phyloP scores from a whole-genome alignment of 768 basidiomycete genomes.

The Tulasnella sp. region DNA sequence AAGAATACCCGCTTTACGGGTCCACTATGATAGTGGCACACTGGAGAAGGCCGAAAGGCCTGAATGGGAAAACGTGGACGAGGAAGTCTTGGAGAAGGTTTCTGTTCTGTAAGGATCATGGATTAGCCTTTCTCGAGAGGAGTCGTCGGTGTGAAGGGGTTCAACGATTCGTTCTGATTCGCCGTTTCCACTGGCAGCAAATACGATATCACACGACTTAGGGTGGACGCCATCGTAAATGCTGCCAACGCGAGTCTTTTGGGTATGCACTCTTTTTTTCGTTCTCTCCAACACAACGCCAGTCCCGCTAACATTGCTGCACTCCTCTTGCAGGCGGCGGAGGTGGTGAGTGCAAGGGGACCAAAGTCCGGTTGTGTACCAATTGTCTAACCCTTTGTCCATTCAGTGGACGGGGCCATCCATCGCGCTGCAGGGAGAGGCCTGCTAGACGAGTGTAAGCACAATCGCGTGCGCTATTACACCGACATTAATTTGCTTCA shows the following conservation, averaged over 20 bases:
- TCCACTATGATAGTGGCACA: not conserved
- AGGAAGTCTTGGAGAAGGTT: conserved; percentile 6
- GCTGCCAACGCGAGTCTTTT: conserved; percentile 71
- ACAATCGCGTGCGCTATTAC: not conserved
- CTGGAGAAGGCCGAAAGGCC: conserved; percentile 4
- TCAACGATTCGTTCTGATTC: conserved; percentile 3
- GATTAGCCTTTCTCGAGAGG: not conserved
- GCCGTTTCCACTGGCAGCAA: conserved; percentile 51
- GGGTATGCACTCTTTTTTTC: conserved; percentile 43
- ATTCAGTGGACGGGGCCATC: conserved; percentile 74
- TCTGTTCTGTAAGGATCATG: conserved; percentile 9
- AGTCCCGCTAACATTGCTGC: not conserved
- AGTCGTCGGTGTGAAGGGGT: not conserved
- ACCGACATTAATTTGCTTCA: not conserved
- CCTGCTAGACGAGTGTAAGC: conserved; percentile 65
- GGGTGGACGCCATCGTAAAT: conserved; percentile 73
- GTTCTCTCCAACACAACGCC: not conserved
- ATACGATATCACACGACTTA: conserved; percentile 63
- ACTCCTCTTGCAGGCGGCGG: conserved; percentile 56
- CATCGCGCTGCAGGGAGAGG: conserved; percentile 67
- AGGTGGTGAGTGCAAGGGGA: conserved; percentile 52
- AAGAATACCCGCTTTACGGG: not conserved
- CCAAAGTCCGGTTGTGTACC: not conserved
- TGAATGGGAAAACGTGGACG: conserved; percentile 1
- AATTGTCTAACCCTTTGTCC: not conserved